Evolutionary conservation across 305 asterid genomes (phyloP).

Genomic region (Fraxinus ornus): DNA sequence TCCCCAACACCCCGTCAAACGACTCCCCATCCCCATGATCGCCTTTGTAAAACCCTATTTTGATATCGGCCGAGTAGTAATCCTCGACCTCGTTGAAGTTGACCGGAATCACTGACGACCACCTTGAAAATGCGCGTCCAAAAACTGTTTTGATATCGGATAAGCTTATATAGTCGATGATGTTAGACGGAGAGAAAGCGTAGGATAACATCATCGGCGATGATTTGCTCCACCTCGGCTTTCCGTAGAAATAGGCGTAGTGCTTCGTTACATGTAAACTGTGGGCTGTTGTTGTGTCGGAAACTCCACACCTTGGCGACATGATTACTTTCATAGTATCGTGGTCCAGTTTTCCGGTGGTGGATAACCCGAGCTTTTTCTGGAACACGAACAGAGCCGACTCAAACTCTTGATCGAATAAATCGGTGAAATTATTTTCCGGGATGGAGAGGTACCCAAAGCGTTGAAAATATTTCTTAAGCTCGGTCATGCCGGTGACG

Average conservation of each 20-base stretch:
- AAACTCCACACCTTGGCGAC: conserved; percentile 75
- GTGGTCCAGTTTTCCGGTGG: conserved; percentile 57
- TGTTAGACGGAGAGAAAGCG: conserved; percentile 53
- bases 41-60: conserved; percentile 67
- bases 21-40: conserved; percentile 89
- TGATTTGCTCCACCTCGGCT: conserved; percentile 60
- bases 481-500: conserved; percentile 66
- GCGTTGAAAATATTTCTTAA: conserved; percentile 67
- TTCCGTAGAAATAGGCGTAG: conserved; percentile 53
- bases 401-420: conserved; percentile 58
- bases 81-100: conserved; percentile 58
- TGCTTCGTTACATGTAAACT: conserved; percentile 36
- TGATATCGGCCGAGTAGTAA: conserved; percentile 49
- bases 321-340: conserved; percentile 49
- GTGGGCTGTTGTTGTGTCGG: not conserved
- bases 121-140: conserved; percentile 57
- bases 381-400: conserved; percentile 53
- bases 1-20: conserved; percentile 74
- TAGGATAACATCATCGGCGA: conserved; percentile 55
- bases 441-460: conserved; percentile 57
- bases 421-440: conserved; percentile 38
- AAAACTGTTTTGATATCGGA: conserved; percentile 45
- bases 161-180: conserved; percentile 39
- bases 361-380: conserved; percentile 45
- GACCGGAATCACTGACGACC: conserved; percentile 84